These are phyloP conservation scores for Neospermospora avenae DNA, from an alignment of 2,329 filamentous ascomycete species.

Conservation along the genomic window DNA sequence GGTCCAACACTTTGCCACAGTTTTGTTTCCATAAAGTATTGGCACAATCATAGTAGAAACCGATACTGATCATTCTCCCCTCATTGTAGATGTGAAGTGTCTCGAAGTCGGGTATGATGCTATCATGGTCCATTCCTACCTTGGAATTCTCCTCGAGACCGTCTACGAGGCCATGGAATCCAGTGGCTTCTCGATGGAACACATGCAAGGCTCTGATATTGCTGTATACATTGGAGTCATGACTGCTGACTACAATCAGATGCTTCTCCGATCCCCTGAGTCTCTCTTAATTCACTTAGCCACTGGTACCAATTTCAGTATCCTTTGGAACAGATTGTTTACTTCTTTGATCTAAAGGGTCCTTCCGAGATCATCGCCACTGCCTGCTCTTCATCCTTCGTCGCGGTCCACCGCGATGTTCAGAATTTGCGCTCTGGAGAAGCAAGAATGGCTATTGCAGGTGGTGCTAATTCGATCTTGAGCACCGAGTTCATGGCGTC, in stretches of 20 bases:
- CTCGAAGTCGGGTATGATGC: not conserved
- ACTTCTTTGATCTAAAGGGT: conserved; percentile 40
- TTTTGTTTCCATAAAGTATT: too few species aligned
- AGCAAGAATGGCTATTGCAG: conserved; percentile 19
- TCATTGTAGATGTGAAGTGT: not conserved
- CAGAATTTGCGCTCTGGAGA: conserved; percentile 20
- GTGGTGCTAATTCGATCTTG: conserved; percentile 25
- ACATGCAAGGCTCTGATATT: conserved; percentile 14
- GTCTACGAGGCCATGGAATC: conserved; percentile 32
- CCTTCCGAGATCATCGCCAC: conserved; percentile 41
- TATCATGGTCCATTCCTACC: conserved; percentile 29
- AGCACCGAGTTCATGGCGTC: conserved; percentile 27
- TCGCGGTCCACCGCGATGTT: conserved; percentile 35
- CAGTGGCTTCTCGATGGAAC: conserved; percentile 22
- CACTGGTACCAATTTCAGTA: conserved; percentile 34
- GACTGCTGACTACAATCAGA: conserved; percentile 19
- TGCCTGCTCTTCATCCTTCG: conserved; percentile 39
- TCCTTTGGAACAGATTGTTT: conserved; percentile 43
- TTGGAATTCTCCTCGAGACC: conserved; percentile 28
- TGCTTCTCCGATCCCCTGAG: conserved; percentile 11
- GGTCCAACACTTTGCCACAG: too few species aligned
- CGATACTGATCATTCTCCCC: not conserved
- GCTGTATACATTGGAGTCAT: conserved; percentile 36
- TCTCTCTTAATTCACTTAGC: conserved; percentile 30
- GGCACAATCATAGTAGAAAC: not conserved